Conservation (phyloP, 768 basidiomycete species). For the Suillus alpinus region DNA sequence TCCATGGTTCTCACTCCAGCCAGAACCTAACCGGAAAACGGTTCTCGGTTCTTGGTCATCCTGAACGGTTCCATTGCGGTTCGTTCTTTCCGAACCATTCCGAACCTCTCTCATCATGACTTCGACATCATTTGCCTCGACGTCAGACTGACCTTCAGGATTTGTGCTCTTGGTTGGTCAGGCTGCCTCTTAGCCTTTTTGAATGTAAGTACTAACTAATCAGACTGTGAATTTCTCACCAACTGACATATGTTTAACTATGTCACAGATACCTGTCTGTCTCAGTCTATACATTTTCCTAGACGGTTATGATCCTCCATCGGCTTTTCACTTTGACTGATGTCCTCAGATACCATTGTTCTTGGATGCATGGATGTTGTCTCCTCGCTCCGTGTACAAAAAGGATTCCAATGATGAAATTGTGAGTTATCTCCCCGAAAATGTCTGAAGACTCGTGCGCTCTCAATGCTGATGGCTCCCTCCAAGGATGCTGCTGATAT, state of each 20-base stretch:
- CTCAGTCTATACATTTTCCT: background rate
- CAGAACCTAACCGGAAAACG: background rate
- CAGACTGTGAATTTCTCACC: background rate
- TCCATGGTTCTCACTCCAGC: too few relatives aligned
- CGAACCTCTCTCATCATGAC: background rate
- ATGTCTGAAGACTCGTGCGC: background rate
- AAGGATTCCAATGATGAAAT: background rate
- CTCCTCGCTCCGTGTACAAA: background rate
- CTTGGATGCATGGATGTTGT: background rate
- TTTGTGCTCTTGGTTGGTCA: background rate
- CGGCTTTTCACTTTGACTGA: background rate
- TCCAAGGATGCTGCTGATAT: background rate
- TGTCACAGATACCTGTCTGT: too few relatives aligned
- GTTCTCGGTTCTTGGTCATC: background rate
- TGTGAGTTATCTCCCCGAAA: background rate
- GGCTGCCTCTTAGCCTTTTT: background rate
- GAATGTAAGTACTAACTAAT: background rate
- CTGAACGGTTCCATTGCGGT: background rate
- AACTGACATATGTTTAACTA: background rate
- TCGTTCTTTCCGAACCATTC: background rate
- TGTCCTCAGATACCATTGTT: background rate
- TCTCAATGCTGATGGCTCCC: background rate
- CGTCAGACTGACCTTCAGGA: background rate
- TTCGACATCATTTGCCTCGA: background rate
- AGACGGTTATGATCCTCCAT: background rate